Evolutionary conservation across 352 stramenopile genomes (phyloP).

Genomic region (Phytophthora meadii): DNA sequence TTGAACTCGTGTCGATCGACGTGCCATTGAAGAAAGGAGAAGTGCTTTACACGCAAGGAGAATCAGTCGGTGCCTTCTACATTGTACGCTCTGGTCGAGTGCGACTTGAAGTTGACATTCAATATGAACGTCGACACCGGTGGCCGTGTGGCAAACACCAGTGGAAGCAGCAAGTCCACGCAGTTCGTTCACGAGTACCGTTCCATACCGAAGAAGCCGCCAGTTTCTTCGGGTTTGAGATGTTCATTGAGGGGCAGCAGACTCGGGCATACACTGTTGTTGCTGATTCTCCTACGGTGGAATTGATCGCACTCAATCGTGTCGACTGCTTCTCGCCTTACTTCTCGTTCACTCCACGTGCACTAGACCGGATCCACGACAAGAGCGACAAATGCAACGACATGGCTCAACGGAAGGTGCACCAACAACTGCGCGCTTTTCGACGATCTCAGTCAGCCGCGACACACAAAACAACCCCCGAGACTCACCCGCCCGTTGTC

Average conservation of each 20-base stretch:
- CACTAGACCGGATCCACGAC: slow-evolving; percentile 64
- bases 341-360: slow-evolving; percentile 71
- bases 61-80: slow-evolving; percentile 74
- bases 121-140: slow-evolving; percentile 74
- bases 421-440: slow-evolving; percentile 64
- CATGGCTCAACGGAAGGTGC: slow-evolving; percentile 50
- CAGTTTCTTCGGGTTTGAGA: slow-evolving; percentile 77
- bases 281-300: slow-evolving; percentile 54
- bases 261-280: slow-evolving; percentile 63
- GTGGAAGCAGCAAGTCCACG: slow-evolving; percentile 67
- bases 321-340: slow-evolving; percentile 80
- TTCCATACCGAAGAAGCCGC: slow-evolving; percentile 58
- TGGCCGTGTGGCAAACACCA: slow-evolving; percentile 56
- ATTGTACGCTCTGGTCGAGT: slow-evolving; percentile 65
- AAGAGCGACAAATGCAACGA: slow-evolving; percentile 59
- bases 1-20: slow-evolving; percentile 80
- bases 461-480: slow-evolving; percentile 27
- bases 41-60: slow-evolving; percentile 64
- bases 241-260: slow-evolving; percentile 67
- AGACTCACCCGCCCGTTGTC: slow-evolving; percentile 32
- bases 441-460: slow-evolving; percentile 34
- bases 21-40: slow-evolving; percentile 66
- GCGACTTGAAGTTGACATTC: slow-evolving; percentile 68
- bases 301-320: slow-evolving; percentile 71
- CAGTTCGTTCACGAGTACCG: slow-evolving; percentile 54